Evolutionary conservation across 805 yeast genomes (phyloP), one percentile per base, ranked within the genome.

Genomic region (Kodamaea fukazawae): DNA sequence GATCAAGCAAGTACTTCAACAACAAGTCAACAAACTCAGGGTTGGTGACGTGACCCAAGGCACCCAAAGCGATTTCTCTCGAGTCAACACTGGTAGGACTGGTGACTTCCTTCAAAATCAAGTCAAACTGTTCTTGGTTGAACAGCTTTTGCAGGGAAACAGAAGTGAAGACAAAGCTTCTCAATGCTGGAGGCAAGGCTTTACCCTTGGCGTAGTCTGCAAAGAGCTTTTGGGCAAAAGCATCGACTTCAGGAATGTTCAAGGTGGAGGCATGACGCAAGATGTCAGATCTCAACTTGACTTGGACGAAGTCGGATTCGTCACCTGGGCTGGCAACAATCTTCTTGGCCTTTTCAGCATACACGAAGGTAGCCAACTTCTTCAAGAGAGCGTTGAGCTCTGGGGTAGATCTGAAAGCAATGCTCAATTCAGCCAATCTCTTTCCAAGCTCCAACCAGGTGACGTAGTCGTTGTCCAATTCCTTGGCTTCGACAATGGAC

Each of bases 381-480:
- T 47, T 44, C 38, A 73, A 54, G 14, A 50, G 36, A 2, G 48
- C 40, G 3, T 65, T 46, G 13, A 52, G 46, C 15, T 52, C 57
- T 29, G 50, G 48, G 13, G 39, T 47, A 7, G 46, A 49, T 3
- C 13, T 29, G 43, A 65, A 71, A 50, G 72, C 75, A 2, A 65
- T 54, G 11, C 53, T 48, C 25, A 57, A 47, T 16, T 54, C 49
- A 13, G 51, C 52, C 29, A 79, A 52, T 14, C 76, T 56, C 23
- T 64, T 61, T 16, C 70, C 56, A 31, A 79, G 62, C 51, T 77
- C 81, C 16, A 61, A 56, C 86, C 87, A 81, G 33, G 77, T 79
- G 34, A 71, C 67, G 46, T 61, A 69, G 28, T 68, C 67, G 4
- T 56, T 51, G 43, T 67, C 72, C 26, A 63, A 41, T 15, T 44